Evolutionary conservation across 2,329 filamentous ascomycete genomes (phyloP), one percentile per base, ranked within the genome.

Genomic region (Metarhizium anisopliae): DNA sequence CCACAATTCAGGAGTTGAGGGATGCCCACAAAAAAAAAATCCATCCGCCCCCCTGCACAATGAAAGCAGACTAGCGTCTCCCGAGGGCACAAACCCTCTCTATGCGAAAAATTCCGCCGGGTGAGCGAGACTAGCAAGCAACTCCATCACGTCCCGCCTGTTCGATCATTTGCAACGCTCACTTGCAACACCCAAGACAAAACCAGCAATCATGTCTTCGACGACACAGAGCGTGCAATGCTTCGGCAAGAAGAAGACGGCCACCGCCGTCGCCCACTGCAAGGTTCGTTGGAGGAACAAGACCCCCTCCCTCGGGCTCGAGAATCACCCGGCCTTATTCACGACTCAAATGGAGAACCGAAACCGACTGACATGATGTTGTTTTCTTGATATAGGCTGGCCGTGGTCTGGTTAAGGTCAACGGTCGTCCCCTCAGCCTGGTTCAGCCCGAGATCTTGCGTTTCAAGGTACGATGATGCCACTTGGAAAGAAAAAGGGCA

Each of bases 211-310:
- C 77, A 90, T 90, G 85, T 86, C 88, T 77, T 80, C 85, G 72
- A 77, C 82, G 71, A 80, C 82, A 69, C 86, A 89, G 80, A 88
- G 84, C 78, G 88, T 91, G 72, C 91, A 96, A 85, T 96, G 91
- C 89, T 96, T 97, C 89, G 92, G 92, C 87, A 96, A 96, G 87
- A 92, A 92, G 85, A 90, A 89, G 84, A 91, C 85, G 74, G 90
- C 90, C 70, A 89, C 86, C 64, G 86, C 86, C 72, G 90, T 95
- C 80, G 90, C 90, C 77, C 89, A 93, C 82, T 93, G 89, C 87
- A 92, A 93, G 86, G 86, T 89, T 82, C 75, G 79, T 72, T 45
- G 55, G 25, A 54, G 29, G 54, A 40, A 29, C 7, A 38, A 45
- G 7, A 14, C 16, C 13, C 6, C 40, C 10, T 13, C 43, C 14